Evolutionary conservation across 495 filamentous ascomycete genomes (phyloP), one percentile per base, ranked within the genome.

Genomic region (Podospora didyma): DNA sequence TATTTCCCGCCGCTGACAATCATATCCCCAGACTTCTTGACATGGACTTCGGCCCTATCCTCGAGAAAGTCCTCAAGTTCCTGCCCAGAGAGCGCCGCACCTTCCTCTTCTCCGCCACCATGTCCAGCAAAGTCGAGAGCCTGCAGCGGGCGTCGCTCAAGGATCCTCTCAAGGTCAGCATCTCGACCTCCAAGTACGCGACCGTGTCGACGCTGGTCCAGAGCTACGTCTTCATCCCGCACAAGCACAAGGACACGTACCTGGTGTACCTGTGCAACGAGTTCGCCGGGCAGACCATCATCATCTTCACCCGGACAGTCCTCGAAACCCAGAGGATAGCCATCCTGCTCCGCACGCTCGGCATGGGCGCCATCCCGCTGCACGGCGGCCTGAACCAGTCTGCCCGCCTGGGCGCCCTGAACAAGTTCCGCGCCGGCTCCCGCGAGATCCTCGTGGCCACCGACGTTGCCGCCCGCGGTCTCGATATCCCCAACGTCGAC

Each of bases 401-500:
- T 6, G 77, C 89, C 5, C 89, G 94, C 22, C 72, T 98, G 0
- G 92, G 88, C 9, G 86, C 94, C 0, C 76, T 97, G 14, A 86
- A 85, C 63, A 97, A 96, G 70, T 97, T 98, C 78, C 83, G 86
- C 11, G 80, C 85, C 1, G 81, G 86, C 12, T 80, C 75, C 48
- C 78, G 92, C 10, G 82, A 92, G 54, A 92, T 98, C 55, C 82
- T 97, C 14, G 88, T 97, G n/a, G 92, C 92, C 1, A 97, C 93
- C 0, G 94, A 97, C 66, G 92, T 97, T 23, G 94, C 95, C 3
- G 90, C 94, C 9, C 83, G 94, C 63, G 94, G 94, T 76, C 79
- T 98, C 7, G 94, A 98, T 82, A 96, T 97, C 56, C 92, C 93
- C 20, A 85, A 83, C 46, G 94, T 98, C 3, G 92, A 96, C 58